Base-by-base conservation (phyloP, 352 stramenopile genomes). In the Phytopythium kandeliae region DNA sequence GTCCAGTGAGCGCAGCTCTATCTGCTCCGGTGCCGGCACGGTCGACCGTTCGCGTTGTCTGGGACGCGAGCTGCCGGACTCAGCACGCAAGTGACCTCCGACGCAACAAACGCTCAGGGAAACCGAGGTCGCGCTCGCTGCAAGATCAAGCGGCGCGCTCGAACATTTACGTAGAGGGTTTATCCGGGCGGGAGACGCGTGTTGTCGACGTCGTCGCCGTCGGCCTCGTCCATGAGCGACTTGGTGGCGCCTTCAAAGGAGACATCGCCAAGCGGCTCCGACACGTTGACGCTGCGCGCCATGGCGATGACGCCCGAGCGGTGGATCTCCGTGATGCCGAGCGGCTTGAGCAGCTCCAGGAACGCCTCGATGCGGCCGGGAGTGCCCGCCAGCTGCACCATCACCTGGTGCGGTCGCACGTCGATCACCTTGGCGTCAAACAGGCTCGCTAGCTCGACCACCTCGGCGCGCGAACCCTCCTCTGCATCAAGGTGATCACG, bases 381-480 rank as follows among this genome's bases (percentile, higher is more conserved):
- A 2, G 78, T 86, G 38, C 83, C 83, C 10, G 79, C 83, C 31
- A 93, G 54, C 55, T 93, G 83, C 47, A 91, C 80, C 78, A 93
- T 89, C 26, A 91, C 68, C 52, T 91, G 83, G 60, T 89, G 69
- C 51, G 83, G 67, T 51, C 78, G 80, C 55, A 93, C 83, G 57
- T 93, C 80, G 13, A 93, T 87, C 36, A 91, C 76, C 66, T 93
- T 93, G 55, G 79, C 83, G 47, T 93, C 83, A 58, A 93, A 93
- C 28, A 93, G 62, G 54, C 84, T 89, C 10, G 83, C 79, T 4
- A 93, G 63, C 54, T 93, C 83, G 16, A 89, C 75, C 40, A 91
- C 78, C 50, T 93, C 79, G 19, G 79, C 75, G 22, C 83, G 74
- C 45, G 83, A 77, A 48, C 79, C 78, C 34, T 52, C 55, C 48